Conservation (phyloP, 148 eudicot genomes). For the Vaccinium darrowii region DNA sequence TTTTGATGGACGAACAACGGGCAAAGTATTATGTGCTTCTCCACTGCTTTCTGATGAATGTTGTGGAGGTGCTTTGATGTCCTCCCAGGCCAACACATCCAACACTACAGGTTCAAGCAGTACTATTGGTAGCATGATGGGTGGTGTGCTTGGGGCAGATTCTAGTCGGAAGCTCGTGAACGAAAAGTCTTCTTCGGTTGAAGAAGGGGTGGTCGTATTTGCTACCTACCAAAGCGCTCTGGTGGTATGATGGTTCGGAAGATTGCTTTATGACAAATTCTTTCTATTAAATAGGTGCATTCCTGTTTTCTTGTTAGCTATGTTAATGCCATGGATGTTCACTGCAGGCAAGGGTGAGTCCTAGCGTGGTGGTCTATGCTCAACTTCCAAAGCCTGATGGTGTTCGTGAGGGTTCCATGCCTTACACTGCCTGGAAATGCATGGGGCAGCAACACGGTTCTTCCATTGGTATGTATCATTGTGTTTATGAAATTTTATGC, state of each 20-base stretch:
- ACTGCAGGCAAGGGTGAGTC: slow-evolving; percentile 73
- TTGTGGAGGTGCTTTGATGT: slow-evolving; percentile 43
- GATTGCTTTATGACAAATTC: slow-evolving; percentile 31
- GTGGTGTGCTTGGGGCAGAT: slow-evolving; percentile 72
- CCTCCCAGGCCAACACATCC: slow-evolving; percentile 43
- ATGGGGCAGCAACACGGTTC: slow-evolving; percentile 50
- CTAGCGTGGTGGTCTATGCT: slow-evolving; percentile 58
- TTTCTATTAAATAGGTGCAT: slow-evolving; percentile 14
- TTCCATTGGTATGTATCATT: slow-evolving; percentile 47
- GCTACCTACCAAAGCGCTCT: slow-evolving; percentile 83
- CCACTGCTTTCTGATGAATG: slow-evolving; percentile 69
- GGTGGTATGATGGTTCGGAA: slow-evolving; percentile 67
- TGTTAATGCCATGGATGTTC: slow-evolving; percentile 25
- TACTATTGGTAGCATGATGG: slow-evolving; percentile 70
- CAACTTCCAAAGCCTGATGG: slow-evolving; percentile 85
- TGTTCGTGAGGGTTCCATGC: slow-evolving; percentile 88
- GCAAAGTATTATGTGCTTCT: slow-evolving; percentile 82
- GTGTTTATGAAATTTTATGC: neutral
- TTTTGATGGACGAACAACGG: slow-evolving; percentile 75
- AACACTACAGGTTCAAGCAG: slow-evolving; percentile 39
- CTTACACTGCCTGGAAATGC: slow-evolving; percentile 94
- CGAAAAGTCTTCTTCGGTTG: slow-evolving; percentile 60
- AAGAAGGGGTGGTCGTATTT: slow-evolving; percentile 92
- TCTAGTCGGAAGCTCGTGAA: slow-evolving; percentile 55
- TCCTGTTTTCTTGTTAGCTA: slow-evolving; percentile 1